Evolutionary conservation across 768 basidiomycete species (phyloP).

Genomic region (Suillus placidus): DNA sequence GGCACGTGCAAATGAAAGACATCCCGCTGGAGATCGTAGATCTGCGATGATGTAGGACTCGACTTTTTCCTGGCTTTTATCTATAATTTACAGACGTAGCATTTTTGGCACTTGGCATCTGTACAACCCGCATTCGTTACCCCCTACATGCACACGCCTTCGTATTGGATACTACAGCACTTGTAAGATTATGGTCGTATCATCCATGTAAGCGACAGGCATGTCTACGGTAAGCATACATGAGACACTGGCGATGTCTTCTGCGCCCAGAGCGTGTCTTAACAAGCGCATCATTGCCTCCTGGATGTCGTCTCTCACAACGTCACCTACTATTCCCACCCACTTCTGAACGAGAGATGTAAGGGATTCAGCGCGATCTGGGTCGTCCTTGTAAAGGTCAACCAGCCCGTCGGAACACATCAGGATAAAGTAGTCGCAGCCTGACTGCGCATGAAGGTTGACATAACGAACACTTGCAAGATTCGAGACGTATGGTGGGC

Average conservation of each 20-base stretch:
- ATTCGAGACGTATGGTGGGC: conserved; percentile 57
- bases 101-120: conserved; percentile 5
- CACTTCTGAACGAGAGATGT: conserved; percentile 34
- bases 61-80: not conserved
- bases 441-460: conserved; percentile 28
- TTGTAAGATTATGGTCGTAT: conserved; percentile 51
- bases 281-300: conserved; percentile 40
- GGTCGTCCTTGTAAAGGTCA: conserved; percentile 31
- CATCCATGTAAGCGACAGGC: conserved; percentile 44
- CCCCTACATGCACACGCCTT: not conserved
- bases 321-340: conserved; percentile 35
- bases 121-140: conserved; percentile 3
- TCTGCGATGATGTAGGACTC: conserved; percentile 47
- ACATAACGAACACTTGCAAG: conserved; percentile 46
- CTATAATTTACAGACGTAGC: conserved; percentile 1
- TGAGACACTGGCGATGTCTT: conserved; percentile 45
- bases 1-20: conserved; percentile 81
- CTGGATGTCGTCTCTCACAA: conserved; percentile 12
- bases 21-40: conserved; percentile 82
- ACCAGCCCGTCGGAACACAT: conserved; percentile 55
- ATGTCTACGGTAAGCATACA: conserved; percentile 52
- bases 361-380: conserved; percentile 28
- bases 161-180: conserved; percentile 10
- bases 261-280: conserved; percentile 48
- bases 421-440: conserved; percentile 39